Evolutionary conservation across 2,329 filamentous ascomycete species (phyloP), one percentile per base, ranked within the genome.

Genomic region (Bipolaris victoriae): DNA sequence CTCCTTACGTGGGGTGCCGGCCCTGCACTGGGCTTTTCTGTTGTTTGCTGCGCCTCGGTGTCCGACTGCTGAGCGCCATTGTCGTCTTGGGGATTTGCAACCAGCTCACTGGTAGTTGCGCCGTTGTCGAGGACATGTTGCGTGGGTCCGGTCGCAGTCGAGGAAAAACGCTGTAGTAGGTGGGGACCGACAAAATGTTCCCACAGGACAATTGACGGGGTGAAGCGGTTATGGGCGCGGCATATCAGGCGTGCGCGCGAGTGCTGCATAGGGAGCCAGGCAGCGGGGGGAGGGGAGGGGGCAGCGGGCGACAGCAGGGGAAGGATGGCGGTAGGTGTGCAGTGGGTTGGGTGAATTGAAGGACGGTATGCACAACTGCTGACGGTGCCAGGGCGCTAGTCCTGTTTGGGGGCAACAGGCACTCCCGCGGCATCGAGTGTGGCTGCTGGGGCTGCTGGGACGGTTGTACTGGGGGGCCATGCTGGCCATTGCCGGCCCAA

Each of bases 211-310:
- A 63, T 55, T 13, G 73, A 66, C 7, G 71, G 71, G 50, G 60
- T 65, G 56, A 75, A 76, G 46, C 65, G 64, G 45, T 76, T 72
- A 55, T 64, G 63, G 35, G 74, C 70, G 59, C 67, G 65, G 61
- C 75, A 76, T 66, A 65, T 61, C 39, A 66, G 66, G 37, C 67
- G 64, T 31, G 56, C 43, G 45, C 54, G 63, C 47, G 62, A 60
- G 45, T 62, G 58, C 57, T 68, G 69, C 71, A 73, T 75, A 62
- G 48, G 56, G 60, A 66, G 56, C 55, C 55, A 46, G n/a, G 58
- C 56, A 45, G 53, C 20, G 39, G 40, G 43, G 55, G 48, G 52
- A 43, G 48, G 43, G 40, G 31, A 22, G 22, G 22, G 3, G 54
- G 46, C 56, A 40, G 48, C 45, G 40, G 31, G 55, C 47, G 31